These are phyloP conservation scores for Penicillium sclerotigenum DNA, from an alignment of 2,329 filamentous ascomycete genomes.

Conservation along the genomic window DNA sequence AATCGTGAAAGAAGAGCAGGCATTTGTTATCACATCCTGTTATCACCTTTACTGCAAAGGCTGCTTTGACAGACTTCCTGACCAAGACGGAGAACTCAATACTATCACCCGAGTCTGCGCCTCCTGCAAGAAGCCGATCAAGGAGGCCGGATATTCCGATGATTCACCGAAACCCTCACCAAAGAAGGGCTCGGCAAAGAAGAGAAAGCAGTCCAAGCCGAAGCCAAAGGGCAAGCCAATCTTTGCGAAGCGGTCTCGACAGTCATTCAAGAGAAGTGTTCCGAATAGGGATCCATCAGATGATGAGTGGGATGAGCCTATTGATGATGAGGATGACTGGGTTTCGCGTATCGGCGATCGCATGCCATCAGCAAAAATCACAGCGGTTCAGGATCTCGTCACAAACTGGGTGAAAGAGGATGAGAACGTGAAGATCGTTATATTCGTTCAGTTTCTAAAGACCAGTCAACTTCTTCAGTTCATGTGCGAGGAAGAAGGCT, in stretches of 20 bases:
- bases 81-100: constrained; percentile 21
- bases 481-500: constrained; percentile 49
- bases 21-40: constrained; percentile 49
- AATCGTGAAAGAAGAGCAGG: constrained; percentile 18
- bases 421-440: constrained; percentile 53
- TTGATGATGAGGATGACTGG: constrained; percentile 27
- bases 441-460: constrained; percentile 59
- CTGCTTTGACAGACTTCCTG: constrained; percentile 39
- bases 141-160: background rate
- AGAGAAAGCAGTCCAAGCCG: background rate
- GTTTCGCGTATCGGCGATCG: constrained; percentile 21
- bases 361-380: constrained; percentile 23
- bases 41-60: constrained; percentile 54
- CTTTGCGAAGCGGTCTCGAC: background rate
- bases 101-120: constrained; percentile 27
- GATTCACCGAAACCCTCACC: background rate
- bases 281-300: background rate
- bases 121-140: constrained; percentile 13
- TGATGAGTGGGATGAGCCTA: constrained; percentile 19
- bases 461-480: constrained; percentile 52
- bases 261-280: background rate
- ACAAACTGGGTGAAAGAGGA: constrained; percentile 31
- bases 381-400: background rate
- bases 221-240: background rate
- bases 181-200: background rate